Percentiles rank a stretch among this genome's conserved stretches.
These are phyloP conservation scores for Fusarium illudens DNA, from an alignment of 2,329 filamentous ascomycete species.

Conservation along the genomic window DNA sequence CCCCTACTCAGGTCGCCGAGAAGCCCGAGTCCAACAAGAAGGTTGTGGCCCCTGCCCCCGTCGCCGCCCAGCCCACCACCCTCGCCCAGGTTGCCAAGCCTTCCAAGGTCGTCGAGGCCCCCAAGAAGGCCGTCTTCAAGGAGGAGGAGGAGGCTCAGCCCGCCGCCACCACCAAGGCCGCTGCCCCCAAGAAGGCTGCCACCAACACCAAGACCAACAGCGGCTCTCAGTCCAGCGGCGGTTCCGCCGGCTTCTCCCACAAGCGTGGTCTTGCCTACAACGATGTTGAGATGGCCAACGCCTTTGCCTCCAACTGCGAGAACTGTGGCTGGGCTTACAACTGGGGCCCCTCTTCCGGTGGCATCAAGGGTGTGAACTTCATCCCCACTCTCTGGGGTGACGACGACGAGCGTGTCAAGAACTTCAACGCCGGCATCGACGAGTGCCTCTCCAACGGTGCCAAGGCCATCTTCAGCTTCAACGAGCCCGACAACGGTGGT, in stretches of 20 bases:
- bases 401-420: slow-evolving; percentile 51
- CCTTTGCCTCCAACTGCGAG: slow-evolving; percentile 56
- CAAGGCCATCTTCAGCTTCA: slow-evolving; percentile 71
- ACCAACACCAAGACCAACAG: neutral
- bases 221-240: slow-evolving; percentile 7
- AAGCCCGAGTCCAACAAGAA: slow-evolving; percentile 14
- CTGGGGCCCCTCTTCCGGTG: slow-evolving; percentile 64
- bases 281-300: slow-evolving; percentile 59
- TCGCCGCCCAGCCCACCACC: slow-evolving; percentile 33
- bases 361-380: slow-evolving; percentile 61
- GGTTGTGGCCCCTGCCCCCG: slow-evolving; percentile 8
- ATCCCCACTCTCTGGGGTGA: slow-evolving; percentile 73
- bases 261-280: slow-evolving; percentile 79
- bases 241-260: slow-evolving; percentile 36
- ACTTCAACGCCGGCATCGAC: slow-evolving; percentile 62
- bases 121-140: slow-evolving; percentile 7
- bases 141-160: slow-evolving; percentile 14
- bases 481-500: slow-evolving; percentile 71
- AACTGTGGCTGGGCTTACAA: slow-evolving; percentile 71
- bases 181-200: neutral
- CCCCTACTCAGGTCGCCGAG: slow-evolving; percentile 32
- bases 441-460: slow-evolving; percentile 62
- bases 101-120: slow-evolving; percentile 11
- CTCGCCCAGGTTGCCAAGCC: slow-evolving; percentile 40
- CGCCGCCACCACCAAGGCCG: neutral